Evolutionary conservation across 2,329 filamentous ascomycete species (phyloP).

Genomic region (Tetracladium maxilliforme): DNA sequence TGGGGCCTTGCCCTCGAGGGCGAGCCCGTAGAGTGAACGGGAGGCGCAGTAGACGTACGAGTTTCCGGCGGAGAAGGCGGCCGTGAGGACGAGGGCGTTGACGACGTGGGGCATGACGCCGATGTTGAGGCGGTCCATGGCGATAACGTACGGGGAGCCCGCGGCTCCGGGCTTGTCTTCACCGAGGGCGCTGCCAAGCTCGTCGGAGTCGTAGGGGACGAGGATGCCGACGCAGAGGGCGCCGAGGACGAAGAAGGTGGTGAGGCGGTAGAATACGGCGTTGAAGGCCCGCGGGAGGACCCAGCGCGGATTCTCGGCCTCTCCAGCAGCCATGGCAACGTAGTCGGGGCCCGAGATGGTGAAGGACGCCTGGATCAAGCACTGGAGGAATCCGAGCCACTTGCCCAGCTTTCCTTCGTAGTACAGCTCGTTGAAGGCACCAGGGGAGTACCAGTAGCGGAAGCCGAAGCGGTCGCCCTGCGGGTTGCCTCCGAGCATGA

Average conservation of each 20-base stretch:
- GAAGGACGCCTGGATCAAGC: constrained; percentile 52
- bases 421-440: constrained; percentile 36
- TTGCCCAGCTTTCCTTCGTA: constrained; percentile 36
- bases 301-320: constrained; percentile 48
- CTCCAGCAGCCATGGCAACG: constrained; percentile 37
- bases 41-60: constrained; percentile 32
- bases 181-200: constrained; percentile 37
- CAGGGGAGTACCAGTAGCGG: constrained; percentile 27
- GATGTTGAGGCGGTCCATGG: constrained; percentile 39
- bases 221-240: constrained; percentile 44
- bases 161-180: constrained; percentile 30
- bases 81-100: constrained; percentile 40
- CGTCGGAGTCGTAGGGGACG: constrained; percentile 40
- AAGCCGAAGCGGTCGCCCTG: constrained; percentile 39
- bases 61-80: constrained; percentile 39
- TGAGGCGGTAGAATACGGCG: constrained; percentile 59
- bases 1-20: constrained; percentile 28
- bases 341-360: constrained; percentile 55
- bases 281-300: constrained; percentile 58
- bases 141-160: constrained; percentile 35
- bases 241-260: constrained; percentile 56
- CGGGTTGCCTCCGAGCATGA: constrained; percentile 49
- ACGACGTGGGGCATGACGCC: constrained; percentile 41
- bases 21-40: constrained; percentile 37
- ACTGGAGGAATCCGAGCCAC: constrained; percentile 40